Base-by-base conservation (phyloP, 1,139 yeast genomes). In the Yamadazyma oceani region DNA sequence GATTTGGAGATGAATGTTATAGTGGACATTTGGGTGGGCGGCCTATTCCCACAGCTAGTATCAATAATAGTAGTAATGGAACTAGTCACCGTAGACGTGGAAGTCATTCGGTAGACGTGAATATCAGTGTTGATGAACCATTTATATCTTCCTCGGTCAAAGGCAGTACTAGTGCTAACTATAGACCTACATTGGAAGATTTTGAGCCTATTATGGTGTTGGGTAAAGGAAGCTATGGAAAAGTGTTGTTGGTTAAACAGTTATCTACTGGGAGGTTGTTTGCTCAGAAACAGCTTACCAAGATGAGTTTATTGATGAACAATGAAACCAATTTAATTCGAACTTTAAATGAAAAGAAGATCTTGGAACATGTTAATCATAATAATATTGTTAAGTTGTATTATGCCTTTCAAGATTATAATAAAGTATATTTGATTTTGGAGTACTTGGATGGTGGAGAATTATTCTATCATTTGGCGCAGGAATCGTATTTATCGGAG, bases 391-490 rank as follows among this genome's bases (percentile, higher is more conserved):
- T 90, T 23, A 86, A 85, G 58, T 69, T 90, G 30, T 89, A 80
- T 56, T 90, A 88, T 57, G 95, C 97, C 1, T 80, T 90, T 52
- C 97, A 90, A 62, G 97, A 90, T 58, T 70, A 76, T 38, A 75
- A 82, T 40, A 88, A 86, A 57, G 75, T 90, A 26, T 90, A 90
- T 55, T 60, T 90, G 39, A 76, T 89, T 17, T 64, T 90, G 41
- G 96, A 90, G 56, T 90, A 86, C 54, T 80, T 92, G 19, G 95
- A 90, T 39, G 97, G 97, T 8, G 97, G 97, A 11, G 97, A 90
- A 59, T 63, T 90, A 34, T 90, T 90, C 57, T 88, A 82, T 46
- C 96, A 90, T 61, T 68, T 90, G 50, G 74, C 78, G 0, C 70
- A 70, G 44, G 69, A 68, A 40, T 58, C 57, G 31, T 69, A 65